phyloP scores from a whole-genome alignment of 306 rosid species.

The Gleditsia sinensis region DNA sequence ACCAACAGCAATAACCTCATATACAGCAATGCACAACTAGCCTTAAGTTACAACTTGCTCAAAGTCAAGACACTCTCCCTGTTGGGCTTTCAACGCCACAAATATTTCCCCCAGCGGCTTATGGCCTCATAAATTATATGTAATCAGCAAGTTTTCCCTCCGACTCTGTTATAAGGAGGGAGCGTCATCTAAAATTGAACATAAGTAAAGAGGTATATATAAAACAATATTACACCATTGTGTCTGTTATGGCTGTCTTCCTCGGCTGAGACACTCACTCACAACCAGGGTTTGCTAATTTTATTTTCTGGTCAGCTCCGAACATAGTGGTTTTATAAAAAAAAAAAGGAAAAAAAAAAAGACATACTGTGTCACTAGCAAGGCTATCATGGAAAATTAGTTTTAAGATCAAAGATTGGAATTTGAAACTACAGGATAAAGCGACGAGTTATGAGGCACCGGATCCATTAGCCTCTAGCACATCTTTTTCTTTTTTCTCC shows the following conservation, averaged over 20 bases:
- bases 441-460: background rate
- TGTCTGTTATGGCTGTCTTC: background rate
- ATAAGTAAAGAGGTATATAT: background rate
- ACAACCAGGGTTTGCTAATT: too few species aligned
- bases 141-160: background rate
- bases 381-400: background rate
- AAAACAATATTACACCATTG: background rate
- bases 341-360: too few species aligned
- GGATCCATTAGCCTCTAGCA: constrained; percentile 1
- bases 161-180: background rate
- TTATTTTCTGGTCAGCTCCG: background rate
- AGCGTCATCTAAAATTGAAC: too few species aligned
- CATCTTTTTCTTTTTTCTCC: too few species aligned
- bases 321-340: too few species aligned
- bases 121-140: background rate
- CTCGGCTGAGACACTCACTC: background rate
- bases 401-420: background rate
- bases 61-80: background rate
- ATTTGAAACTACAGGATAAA: background rate
- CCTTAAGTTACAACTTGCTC: background rate
- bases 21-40: background rate
- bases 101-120: background rate
- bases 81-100: background rate
- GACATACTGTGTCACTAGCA: background rate
- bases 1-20: background rate